A percentile compares a stretch with the other conserved stretches of the same genome.
Conservation (phyloP, 192 early-diverging fungal genomes). For the Funneliformis mosseae region DNA sequence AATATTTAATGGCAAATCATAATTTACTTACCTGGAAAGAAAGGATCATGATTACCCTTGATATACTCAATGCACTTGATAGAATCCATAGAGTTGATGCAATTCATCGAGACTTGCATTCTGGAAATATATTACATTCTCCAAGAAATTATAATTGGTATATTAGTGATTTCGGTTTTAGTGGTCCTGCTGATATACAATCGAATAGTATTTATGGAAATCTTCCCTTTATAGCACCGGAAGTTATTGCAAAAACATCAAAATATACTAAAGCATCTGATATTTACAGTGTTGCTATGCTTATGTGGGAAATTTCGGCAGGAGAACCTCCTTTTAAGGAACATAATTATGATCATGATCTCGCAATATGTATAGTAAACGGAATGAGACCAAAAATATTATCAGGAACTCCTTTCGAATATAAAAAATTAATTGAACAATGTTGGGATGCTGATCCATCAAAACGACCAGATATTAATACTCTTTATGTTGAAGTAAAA, state of each 20-base stretch:
- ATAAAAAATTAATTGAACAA: background rate
- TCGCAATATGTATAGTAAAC: background rate
- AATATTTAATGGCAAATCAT: background rate
- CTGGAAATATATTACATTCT: background rate
- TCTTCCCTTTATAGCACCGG: background rate
- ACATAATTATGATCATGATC: background rate
- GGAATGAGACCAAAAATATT: background rate
- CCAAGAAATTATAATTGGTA: background rate
- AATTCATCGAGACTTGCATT: background rate
- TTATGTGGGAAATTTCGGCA: background rate
- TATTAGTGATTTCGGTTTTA: background rate
- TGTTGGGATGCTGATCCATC: background rate
- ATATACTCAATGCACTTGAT: background rate
- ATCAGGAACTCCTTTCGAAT: background rate
- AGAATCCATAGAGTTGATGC: background rate
- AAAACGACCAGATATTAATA: background rate
- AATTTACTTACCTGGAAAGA: background rate
- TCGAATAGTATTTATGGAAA: background rate
- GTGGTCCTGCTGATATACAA: background rate
- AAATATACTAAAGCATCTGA: background rate
- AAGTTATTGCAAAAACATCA: background rate
- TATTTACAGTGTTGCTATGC: background rate
- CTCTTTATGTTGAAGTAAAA: too few species aligned
- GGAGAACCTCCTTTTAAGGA: background rate
- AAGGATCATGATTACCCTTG: background rate